Percentiles rank a stretch among this genome's conserved stretches.
phyloP scores from a whole-genome alignment of 1,284 basidiomycete genomes.

The Taiwanofungus camphoratus region DNA sequence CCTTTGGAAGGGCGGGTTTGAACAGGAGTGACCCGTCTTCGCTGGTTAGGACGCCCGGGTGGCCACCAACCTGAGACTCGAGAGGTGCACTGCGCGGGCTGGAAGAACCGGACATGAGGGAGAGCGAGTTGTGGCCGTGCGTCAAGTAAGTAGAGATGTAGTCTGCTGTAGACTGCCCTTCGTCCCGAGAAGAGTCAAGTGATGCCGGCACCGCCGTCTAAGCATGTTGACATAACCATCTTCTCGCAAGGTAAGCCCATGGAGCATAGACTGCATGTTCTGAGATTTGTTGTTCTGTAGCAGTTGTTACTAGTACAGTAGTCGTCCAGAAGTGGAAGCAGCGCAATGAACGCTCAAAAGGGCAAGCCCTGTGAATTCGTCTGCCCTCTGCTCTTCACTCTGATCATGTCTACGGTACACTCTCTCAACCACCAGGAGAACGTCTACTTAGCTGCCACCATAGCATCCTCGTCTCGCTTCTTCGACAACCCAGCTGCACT shows the following conservation, averaged over 20 bases:
- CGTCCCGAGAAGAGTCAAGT: too few relatives aligned
- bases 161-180: too few relatives aligned
- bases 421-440: slow-evolving; percentile 21
- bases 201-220: too few relatives aligned
- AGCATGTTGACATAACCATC: too few relatives aligned
- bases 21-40: slow-evolving; percentile 79
- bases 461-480: slow-evolving; percentile 20
- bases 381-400: too few relatives aligned
- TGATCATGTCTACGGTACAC: slow-evolving; percentile 17
- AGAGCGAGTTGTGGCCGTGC: not conserved
- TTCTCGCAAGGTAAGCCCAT: too few relatives aligned
- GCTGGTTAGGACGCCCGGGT: slow-evolving; percentile 69
- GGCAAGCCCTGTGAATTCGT: too few relatives aligned
- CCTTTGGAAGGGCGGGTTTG: slow-evolving; percentile 72
- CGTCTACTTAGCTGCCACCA: slow-evolving; percentile 25
- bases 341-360: too few relatives aligned
- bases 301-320: too few relatives aligned
- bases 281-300: too few relatives aligned
- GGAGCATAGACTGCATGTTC: too few relatives aligned
- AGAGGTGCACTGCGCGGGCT: slow-evolving; percentile 28
- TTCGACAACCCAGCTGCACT: slow-evolving; percentile 18
- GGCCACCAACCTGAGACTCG: slow-evolving; percentile 81
- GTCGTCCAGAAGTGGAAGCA: too few relatives aligned
- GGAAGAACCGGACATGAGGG: slow-evolving; percentile 8
- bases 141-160: not conserved